Base-by-base conservation (phyloP, 2,329 filamentous ascomycete species). In the Zasmidium citrigriseum region DNA sequence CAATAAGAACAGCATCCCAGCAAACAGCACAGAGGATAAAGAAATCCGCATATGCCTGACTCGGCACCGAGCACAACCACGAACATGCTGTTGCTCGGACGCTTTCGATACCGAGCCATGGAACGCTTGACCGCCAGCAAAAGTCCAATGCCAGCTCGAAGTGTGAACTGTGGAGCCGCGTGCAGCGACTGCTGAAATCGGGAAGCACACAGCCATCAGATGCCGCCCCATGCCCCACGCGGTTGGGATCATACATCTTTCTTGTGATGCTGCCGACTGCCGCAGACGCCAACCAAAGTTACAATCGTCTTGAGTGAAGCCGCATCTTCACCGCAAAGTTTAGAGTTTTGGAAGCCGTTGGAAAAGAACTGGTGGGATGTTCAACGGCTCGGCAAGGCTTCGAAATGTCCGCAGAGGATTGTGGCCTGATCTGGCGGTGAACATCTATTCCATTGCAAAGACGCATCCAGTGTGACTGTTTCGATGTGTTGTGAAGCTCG, bases 31-130 rank as follows among this genome's bases (percentile, higher is more conserved):
- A 4, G 18, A 21, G 5, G 18, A 22, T 11, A 25, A 22, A 47
- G 20, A 47, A n/a, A 7, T 47, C 10, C 20, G 22, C 20, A 5
- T 4, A 16, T 11, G 45, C 22, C 23, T 22, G 9, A 4, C 16
- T 47, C 45, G 45, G 45, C 45, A 47, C 45, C 45, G 45, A 47
- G 45, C 20, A 47, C 20, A 47, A 25, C 18, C 45, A 47, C 45
- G 23, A 47, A 25, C 18, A 10, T 20, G 18, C 23, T 47, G 45
- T 20, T 22, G 5, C 45, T 47, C 45, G 45, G 45, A 22, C 10
- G 45, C 4, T 47, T 9, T 47, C 45, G 45, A 47, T 47, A 47
- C 45, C 45, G 45, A 47, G 45, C 45, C 45, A 47, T 47, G 45
- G 45, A 7, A 10, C 14, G 20, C 20, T 25, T 47, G 20, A 47